Base-by-base conservation (phyloP, 768 basidiomycete genomes). In the Trametes cingulata region DNA sequence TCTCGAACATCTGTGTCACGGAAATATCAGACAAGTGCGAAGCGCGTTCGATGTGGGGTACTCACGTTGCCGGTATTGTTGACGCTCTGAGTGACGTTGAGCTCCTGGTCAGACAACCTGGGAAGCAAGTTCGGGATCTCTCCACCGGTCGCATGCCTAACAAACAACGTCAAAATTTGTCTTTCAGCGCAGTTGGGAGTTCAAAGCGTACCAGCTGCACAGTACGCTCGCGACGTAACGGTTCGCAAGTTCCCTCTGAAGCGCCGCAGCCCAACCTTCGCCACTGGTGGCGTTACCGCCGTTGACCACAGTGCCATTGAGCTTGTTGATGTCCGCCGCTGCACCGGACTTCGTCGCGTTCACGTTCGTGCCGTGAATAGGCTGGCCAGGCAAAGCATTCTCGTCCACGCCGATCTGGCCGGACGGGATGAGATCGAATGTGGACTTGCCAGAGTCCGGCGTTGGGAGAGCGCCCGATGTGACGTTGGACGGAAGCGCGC, bases 391-490 rank as follows among this genome's bases (percentile, higher is more conserved):
- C 13, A 98, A 81, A 49, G 83, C 78, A 0, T 76, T 74, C 69
- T 95, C 90, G n/a, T 76, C 69, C 15, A 97, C 58, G 3, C 83
- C 87, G n/a, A 97, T 78, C 69, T 97, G 95, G n/a, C 90, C 90
- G 0, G 78, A 49, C 0, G 93, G 91, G 24, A 97, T 72, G 40
- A 94, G 80, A 36, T 76, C 74, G 73, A 85, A 95, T 0, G 85
- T 81, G 4, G 85, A 86, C 52, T 84, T 75, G 50, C 80, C 78
- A 3, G 73, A 64, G 0, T 76, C 62, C 1, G 84, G 82, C 2
- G 77, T 71, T 12, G 90, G 83, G n/a, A 89, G 72, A 1, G 80
- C 36, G 8, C 79, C 78, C 9, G 75, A 78, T 0, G 92, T 86
- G 36, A 95, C 67, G 70, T 91, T 90, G 19, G 85, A 67, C 0